Evolutionary conservation across 2,329 filamentous ascomycete species (phyloP).

Genomic region (Sphaerulina populicola): DNA sequence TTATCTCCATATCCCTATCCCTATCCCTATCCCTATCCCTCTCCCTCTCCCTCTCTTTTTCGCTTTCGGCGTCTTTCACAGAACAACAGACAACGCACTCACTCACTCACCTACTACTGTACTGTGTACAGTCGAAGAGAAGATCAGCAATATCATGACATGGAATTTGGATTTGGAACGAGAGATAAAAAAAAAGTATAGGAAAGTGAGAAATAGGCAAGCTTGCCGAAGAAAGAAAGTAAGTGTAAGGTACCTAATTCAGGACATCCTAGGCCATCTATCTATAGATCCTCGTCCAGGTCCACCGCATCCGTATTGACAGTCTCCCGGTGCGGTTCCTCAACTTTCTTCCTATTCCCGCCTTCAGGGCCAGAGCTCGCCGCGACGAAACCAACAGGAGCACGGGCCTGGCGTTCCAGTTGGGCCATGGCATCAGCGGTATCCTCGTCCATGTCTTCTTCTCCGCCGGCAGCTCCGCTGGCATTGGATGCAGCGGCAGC

Average conservation of each 20-base stretch:
- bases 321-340: constrained; percentile 12
- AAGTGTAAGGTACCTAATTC: too few relatives aligned
- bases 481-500: constrained; percentile 38
- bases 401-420: constrained; percentile 77
- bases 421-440: constrained; percentile 78
- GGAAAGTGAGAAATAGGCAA: neutral
- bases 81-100: too few relatives aligned
- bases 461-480: constrained; percentile 33
- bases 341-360: constrained; percentile 21
- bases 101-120: too few relatives aligned
- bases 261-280: neutral
- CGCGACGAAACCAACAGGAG: constrained; percentile 83
- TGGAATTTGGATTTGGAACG: too few relatives aligned
- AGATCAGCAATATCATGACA: too few relatives aligned
- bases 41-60: too few relatives aligned
- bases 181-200: too few relatives aligned
- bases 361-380: constrained; percentile 53
- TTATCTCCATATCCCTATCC: too few relatives aligned
- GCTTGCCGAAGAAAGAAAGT: neutral
- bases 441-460: constrained; percentile 39
- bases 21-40: too few relatives aligned
- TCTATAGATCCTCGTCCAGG: constrained; percentile 25
- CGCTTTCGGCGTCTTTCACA: too few relatives aligned
- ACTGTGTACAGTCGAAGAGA: too few relatives aligned
- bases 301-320: constrained; percentile 31